Evolutionary conservation across 805 yeast species (phyloP).

Genomic region (Cyberlindnera nakhonratchasimensis): DNA sequence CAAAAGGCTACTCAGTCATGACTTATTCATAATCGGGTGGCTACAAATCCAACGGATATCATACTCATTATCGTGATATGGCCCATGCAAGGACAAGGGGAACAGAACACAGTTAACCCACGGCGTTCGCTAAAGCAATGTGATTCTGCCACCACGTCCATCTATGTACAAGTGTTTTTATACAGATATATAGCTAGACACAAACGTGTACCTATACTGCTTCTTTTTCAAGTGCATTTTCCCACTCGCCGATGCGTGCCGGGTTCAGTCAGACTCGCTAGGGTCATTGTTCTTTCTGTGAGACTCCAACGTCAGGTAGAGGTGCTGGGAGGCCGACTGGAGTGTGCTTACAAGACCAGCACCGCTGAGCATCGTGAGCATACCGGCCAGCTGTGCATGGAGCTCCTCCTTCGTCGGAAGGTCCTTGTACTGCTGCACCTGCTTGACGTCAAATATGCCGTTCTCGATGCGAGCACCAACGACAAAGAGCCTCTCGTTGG

Average conservation of each 20-base stretch:
- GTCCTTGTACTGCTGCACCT: constrained; percentile 62
- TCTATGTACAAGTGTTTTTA: constrained; percentile 1
- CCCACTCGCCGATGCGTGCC: too few species aligned
- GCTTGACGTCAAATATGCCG: constrained; percentile 46
- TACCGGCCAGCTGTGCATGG: constrained; percentile 79
- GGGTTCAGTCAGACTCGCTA: constrained; percentile 14
- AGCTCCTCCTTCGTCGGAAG: constrained; percentile 69
- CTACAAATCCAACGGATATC: too few species aligned
- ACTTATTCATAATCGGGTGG: too few species aligned
- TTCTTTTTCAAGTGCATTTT: too few species aligned
- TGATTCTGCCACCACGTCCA: too few species aligned
- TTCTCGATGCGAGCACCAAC: constrained; percentile 84
- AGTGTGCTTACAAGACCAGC: constrained; percentile 84
- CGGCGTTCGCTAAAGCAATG: too few species aligned
- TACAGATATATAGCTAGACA: too few species aligned
- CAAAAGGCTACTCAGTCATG: too few species aligned
- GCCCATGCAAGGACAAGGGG: too few species aligned
- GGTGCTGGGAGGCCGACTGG: constrained; percentile 59
- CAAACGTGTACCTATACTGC: background rate
- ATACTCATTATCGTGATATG: too few species aligned
- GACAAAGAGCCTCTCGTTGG: constrained; percentile 71
- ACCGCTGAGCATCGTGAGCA: constrained; percentile 82
- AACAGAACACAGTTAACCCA: background rate
- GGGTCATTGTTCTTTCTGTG: constrained; percentile 45
- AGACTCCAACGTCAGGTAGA: constrained; percentile 73